Base-by-base conservation (phyloP, 2,329 filamentous ascomycete genomes). In the Hymenoscyphus scutula region DNA sequence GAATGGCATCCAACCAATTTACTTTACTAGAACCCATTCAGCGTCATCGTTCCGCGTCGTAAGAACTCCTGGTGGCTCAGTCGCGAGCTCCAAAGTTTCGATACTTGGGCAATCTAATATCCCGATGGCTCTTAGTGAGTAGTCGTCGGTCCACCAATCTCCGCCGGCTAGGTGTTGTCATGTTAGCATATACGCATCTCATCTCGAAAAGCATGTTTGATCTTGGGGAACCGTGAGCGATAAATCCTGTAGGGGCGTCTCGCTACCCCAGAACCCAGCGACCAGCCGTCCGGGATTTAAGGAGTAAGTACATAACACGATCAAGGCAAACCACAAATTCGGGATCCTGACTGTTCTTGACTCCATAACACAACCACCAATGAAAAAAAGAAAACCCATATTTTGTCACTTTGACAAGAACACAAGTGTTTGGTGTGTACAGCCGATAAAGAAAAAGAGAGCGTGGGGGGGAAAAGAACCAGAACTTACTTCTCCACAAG, bases 401-500 rank as follows among this genome's bases (percentile, higher is more conserved):
- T 48, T 11, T 48, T 48, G 41, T 48, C 41, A 48, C 23, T 48
- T 23, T 48, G 41, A 48, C 19, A 48, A 23, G 11, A 48, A 48
- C 23, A 48, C 41, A 48, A 8, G 8, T 25, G 41, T n/a, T 25
- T 48, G 41, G 19, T 45, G n/a, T 11, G n/a, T 48, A 34, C 10
- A 2, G 19, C 3, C n/a, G 41, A 48, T 11, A 8, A 48, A 19
- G 41, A 48, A 23, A 8, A 48, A 8, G 27, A 55, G 38, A 55
- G 29, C 13, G 32, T 11, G 30, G 25, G n/a, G 27, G 19, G 13
- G 30, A 17, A 56, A 17, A 56, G 13, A 54, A 30, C 17, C 13
- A n/a, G 15, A n/a, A 70, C 65, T 55, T 61, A 70, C 68, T 69
- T 63, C 69, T 66, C 64, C 68, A 72, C 13, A 65, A 62, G 53